Conservation (phyloP, 208 protist species). For the Leishmania aethiopica region DNA sequence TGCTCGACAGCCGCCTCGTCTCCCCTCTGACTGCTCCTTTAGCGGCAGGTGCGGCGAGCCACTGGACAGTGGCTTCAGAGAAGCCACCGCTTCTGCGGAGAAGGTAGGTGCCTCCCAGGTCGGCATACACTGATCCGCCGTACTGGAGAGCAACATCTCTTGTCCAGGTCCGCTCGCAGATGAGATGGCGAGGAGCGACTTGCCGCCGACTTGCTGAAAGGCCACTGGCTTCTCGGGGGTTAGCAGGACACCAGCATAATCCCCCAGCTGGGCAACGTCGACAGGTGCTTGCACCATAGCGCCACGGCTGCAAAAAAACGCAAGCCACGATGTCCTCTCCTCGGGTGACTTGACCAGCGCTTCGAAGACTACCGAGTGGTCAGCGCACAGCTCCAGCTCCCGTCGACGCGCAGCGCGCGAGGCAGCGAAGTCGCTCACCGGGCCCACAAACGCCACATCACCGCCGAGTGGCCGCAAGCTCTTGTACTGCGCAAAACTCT, state of each 20-base stretch:
- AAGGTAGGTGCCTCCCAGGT: background rate
- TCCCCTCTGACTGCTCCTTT: conserved; percentile 10
- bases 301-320: conserved; percentile 9
- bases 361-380: conserved; percentile 17
- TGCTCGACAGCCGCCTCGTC: background rate
- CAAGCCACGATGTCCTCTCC: conserved; percentile 25
- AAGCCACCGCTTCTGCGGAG: background rate
- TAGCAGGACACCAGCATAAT: background rate
- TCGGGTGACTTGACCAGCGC: conserved; percentile 19
- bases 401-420: conserved; percentile 11
- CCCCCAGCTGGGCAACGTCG: conserved; percentile 1
- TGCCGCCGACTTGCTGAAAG: conserved; percentile 10
- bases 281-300: conserved; percentile 4
- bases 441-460: conserved; percentile 3
- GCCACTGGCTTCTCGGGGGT: background rate
- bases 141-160: background rate
- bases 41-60: conserved; percentile 19
- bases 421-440: background rate
- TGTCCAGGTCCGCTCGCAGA: background rate
- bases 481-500: conserved; percentile 17
- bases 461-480: conserved; percentile 5
- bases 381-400: conserved; percentile 21
- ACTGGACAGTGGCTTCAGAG: background rate
- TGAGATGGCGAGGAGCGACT: background rate
- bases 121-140: conserved; percentile 7